Evolutionary conservation across 495 filamentous ascomycete species (phyloP), one percentile per base, ranked within the genome.

Genomic region (Neurospora pannonica): DNA sequence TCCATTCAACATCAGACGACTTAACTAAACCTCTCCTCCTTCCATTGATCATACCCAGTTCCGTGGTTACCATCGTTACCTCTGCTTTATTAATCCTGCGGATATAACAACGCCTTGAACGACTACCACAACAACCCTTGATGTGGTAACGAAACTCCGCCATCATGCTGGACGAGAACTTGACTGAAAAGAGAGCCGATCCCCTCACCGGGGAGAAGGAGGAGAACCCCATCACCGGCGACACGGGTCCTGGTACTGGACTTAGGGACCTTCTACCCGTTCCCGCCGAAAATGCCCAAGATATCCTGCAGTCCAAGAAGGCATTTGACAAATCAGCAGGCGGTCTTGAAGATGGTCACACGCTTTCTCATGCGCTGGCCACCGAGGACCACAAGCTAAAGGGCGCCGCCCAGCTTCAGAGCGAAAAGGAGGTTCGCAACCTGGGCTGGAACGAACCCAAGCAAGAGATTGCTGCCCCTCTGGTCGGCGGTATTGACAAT

Each of bases 401-500:
- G 73, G 84, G 82, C 2, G 38, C 78, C 4, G 80, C 77, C 17
- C 83, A 86, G 72, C 72, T 75, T 2, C 73, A 81, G 36, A 78
- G 81, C 36, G 78, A 78, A 1, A 78, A 82, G 36, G 88, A 89
- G 31, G 88, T 92, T 3, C 84, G 83, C 24, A 88, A 97, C 79
- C 77, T 95, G 43, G 94, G 94, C 15, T 97, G 93, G 93, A 88
- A 89, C 76, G 87, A 91, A 70, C 81, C 85, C 74, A 84, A 88
- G 19, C 78, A 89, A 8, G 79, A 88, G 1, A 87, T 93, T 21
- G 84, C 89, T 1, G 83, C 82, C 10, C 89, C 90, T 0, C 78
- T 97, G 5, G 89, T 96, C 28, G 92, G 89, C 3, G 92, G 92
- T 0, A 78, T 97, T 67, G 85, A 84, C n/a, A 96, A 97, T 80